Conservation (phyloP, 2,329 filamentous ascomycete species). For the Ceratocystis diversiconidia region DNA sequence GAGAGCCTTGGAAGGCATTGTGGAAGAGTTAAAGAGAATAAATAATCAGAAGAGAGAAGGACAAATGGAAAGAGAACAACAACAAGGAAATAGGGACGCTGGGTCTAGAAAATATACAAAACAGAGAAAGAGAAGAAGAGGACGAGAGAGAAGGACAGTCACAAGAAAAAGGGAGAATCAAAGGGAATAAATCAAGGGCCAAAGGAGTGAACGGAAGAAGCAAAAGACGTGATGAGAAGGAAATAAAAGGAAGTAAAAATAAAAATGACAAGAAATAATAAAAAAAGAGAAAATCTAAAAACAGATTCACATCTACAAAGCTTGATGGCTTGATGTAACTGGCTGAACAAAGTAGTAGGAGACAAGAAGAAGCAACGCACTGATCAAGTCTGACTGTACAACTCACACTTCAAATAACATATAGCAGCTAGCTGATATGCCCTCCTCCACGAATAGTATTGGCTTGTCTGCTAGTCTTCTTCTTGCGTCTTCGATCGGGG, state of each 20-base stretch:
- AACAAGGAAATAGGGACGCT: not conserved
- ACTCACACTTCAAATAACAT: constrained; percentile 2
- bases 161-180: not conserved
- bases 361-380: not conserved
- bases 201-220: not conserved
- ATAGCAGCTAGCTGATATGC: constrained; percentile 3
- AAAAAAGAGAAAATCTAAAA: not conserved
- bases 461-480: constrained; percentile 2
- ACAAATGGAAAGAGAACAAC: not conserved
- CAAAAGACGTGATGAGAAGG: not conserved
- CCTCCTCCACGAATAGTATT: constrained; percentile 2
- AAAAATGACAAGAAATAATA: not conserved
- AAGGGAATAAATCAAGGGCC: not conserved
- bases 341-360: not conserved
- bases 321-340: not conserved
- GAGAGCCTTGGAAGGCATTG: constrained; percentile 4
- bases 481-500: not conserved
- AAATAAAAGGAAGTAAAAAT: not conserved
- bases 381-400: constrained; percentile 3
- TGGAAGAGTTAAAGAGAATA: not conserved
- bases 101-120: not conserved
- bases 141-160: not conserved
- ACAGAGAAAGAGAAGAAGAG: not conserved
- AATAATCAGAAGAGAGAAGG: not conserved
- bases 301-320: constrained; percentile 4